Percentiles rank a stretch among this genome's conserved stretches.
phyloP scores from a whole-genome alignment of 352 stramenopile genomes.

The Pythium aristosporum region DNA sequence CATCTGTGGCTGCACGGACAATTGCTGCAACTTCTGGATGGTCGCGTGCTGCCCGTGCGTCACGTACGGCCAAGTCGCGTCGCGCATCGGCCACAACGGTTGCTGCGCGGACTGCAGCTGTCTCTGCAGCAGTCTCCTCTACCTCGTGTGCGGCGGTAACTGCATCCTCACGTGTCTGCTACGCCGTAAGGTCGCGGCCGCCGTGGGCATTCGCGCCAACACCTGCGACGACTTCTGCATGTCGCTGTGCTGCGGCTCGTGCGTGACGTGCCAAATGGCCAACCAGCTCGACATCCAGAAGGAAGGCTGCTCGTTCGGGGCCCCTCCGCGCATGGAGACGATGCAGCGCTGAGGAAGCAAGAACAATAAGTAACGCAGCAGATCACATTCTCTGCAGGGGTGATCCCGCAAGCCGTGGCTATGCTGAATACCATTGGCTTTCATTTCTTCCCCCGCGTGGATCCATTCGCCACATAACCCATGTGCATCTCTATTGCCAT shows the following conservation, averaged over 20 bases:
- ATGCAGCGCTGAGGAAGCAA: constrained; percentile 19
- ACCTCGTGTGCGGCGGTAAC: background rate
- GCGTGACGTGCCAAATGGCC: constrained; percentile 25
- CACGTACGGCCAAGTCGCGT: constrained; percentile 18
- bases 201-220: constrained; percentile 5
- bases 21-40: constrained; percentile 26
- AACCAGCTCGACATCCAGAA: constrained; percentile 25
- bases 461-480: no score
- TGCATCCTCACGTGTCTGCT: constrained; percentile 17
- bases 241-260: constrained; percentile 11
- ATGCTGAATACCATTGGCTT: no score
- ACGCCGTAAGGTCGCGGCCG: constrained; percentile 10
- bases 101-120: constrained; percentile 13
- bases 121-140: constrained; percentile 3
- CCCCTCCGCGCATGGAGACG: constrained; percentile 14
- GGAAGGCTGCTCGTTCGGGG: constrained; percentile 12
- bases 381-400: no score
- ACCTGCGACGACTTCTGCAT: constrained; percentile 13
- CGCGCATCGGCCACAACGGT: constrained; percentile 19
- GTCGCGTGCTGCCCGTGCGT: constrained; percentile 20
- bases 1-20: constrained; percentile 17
- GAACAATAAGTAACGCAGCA: background rate
- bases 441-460: no score
- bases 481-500: no score
- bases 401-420: no score